Percentiles rank a stretch among this genome's conserved stretches.
Evolutionary conservation across 2,329 filamentous ascomycete species (phyloP).

Genomic region (Pleomassaria siparia): DNA sequence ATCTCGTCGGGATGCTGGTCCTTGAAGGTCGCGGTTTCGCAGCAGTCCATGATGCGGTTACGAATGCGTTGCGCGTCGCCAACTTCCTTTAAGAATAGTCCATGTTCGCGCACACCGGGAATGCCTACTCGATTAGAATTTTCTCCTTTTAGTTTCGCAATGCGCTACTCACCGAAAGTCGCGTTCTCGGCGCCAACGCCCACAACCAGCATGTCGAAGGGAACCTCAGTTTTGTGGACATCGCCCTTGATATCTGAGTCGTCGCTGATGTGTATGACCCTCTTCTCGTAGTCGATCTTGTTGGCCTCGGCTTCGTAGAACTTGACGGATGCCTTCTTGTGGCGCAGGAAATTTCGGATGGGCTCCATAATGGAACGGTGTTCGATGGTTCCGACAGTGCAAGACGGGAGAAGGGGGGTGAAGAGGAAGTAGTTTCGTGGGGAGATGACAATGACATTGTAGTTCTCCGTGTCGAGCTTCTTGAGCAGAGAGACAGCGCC

Average conservation of each 20-base stretch:
- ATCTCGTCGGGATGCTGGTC: conserved; percentile 86
- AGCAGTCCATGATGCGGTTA: conserved; percentile 99
- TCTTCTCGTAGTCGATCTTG: conserved; percentile 90
- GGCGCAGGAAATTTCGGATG: conserved; percentile 89
- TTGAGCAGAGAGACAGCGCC: conserved; percentile 94
- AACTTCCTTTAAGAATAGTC: conserved; percentile 98
- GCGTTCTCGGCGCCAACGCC: conserved; percentile 98
- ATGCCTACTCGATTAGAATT: conserved; percentile 58
- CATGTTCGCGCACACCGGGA: conserved; percentile 90
- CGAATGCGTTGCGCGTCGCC: conserved; percentile 93
- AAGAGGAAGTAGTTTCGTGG: conserved; percentile 99
- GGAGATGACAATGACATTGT: conserved; percentile 97
- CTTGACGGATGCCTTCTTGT: conserved; percentile 90
- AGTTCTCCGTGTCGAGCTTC: conserved; percentile 98
- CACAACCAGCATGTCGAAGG: conserved; percentile 97
- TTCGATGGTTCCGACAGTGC: conserved; percentile 95
- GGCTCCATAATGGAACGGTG: conserved; percentile 99
- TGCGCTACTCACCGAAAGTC: conserved; percentile 71
- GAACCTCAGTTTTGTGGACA: conserved; percentile 79
- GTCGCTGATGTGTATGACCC: conserved; percentile 85
- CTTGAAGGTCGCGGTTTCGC: conserved; percentile 98
- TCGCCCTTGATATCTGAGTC: conserved; percentile 90
- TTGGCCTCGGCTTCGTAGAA: conserved; percentile 98
- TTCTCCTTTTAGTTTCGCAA: background rate
- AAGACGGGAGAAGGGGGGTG: conserved; percentile 94